Conservation (phyloP, 2,329 filamentous ascomycete genomes). For the Colletotrichum sp. region DNA sequence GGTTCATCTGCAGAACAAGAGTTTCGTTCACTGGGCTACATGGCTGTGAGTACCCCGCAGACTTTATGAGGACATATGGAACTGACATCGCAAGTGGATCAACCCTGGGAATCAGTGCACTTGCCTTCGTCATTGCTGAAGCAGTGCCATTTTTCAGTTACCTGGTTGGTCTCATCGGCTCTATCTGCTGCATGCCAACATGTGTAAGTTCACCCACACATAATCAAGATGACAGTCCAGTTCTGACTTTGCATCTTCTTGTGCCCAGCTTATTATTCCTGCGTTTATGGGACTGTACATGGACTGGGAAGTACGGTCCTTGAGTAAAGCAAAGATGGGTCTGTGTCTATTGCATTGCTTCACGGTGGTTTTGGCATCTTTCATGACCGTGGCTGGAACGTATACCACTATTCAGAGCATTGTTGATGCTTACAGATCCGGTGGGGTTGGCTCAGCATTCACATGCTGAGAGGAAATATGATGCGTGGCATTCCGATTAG, state of each 20-base stretch:
- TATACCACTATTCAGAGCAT: slow-evolving; percentile 31
- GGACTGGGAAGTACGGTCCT: background rate
- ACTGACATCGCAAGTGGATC: slow-evolving; percentile 12
- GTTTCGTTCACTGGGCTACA: slow-evolving; percentile 33
- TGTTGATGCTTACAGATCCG: slow-evolving; percentile 26
- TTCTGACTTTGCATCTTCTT: background rate
- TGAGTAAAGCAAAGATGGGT: background rate
- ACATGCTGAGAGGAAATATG: background rate
- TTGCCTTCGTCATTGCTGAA: slow-evolving; percentile 25
- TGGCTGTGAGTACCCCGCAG: slow-evolving; percentile 29
- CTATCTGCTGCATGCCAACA: slow-evolving; percentile 30
- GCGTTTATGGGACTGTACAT: background rate
- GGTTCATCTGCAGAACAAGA: slow-evolving; percentile 36
- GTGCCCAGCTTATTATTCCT: background rate
- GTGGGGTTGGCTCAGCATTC: slow-evolving; percentile 14
- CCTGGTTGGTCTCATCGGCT: slow-evolving; percentile 28
- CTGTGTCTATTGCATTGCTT: background rate
- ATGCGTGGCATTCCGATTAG: fast-evolving
- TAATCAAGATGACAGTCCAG: slow-evolving; percentile 19
- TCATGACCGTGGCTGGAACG: slow-evolving; percentile 28
- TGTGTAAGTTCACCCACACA: slow-evolving; percentile 25
- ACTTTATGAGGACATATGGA: background rate
- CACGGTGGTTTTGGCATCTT: slow-evolving; percentile 24
- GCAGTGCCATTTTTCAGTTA: slow-evolving; percentile 31
- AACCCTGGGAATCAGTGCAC: slow-evolving; percentile 21